Evolutionary conservation across 2,329 filamentous ascomycete genomes (phyloP).

Genomic region (Cladosporium sp.): DNA sequence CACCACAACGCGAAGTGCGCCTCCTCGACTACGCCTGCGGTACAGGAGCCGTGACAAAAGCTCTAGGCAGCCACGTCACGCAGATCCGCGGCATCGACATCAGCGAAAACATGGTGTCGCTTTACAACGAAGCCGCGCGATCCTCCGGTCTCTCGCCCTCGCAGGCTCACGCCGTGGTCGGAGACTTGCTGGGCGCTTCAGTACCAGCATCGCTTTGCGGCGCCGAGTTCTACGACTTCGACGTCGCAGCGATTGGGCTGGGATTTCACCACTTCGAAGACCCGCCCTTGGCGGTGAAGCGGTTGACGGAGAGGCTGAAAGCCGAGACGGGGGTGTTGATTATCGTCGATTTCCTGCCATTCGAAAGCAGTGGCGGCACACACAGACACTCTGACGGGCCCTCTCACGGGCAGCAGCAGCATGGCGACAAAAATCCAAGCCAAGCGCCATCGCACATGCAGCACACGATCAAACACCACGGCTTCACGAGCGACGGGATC

Average conservation of each 20-base stretch:
- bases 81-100: slow-evolving; percentile 31
- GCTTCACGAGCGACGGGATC: slow-evolving; percentile 27
- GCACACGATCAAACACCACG: slow-evolving; percentile 32
- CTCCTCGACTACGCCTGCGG: slow-evolving; percentile 34
- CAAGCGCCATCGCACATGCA: slow-evolving; percentile 22
- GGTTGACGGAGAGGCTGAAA: slow-evolving; percentile 26
- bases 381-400: neutral
- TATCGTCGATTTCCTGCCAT: slow-evolving; percentile 28
- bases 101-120: slow-evolving; percentile 28
- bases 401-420: slow-evolving; percentile 9
- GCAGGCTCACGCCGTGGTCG: slow-evolving; percentile 27
- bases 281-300: slow-evolving; percentile 23
- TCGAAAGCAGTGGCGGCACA: slow-evolving; percentile 11
- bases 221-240: slow-evolving; percentile 37
- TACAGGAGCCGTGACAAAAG: slow-evolving; percentile 31
- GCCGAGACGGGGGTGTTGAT: slow-evolving; percentile 26
- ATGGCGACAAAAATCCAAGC: neutral
- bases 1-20: slow-evolving; percentile 17
- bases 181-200: slow-evolving; percentile 35
- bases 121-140: slow-evolving; percentile 27
- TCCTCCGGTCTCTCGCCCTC: slow-evolving; percentile 18
- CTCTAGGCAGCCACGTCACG: slow-evolving; percentile 27
- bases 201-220: slow-evolving; percentile 22
- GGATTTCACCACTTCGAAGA: slow-evolving; percentile 44
- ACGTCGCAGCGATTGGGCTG: slow-evolving; percentile 40